These are phyloP conservation scores for Cucurbita ficifolia DNA, from an alignment of 306 rosid genomes.

Conservation along the genomic window DNA sequence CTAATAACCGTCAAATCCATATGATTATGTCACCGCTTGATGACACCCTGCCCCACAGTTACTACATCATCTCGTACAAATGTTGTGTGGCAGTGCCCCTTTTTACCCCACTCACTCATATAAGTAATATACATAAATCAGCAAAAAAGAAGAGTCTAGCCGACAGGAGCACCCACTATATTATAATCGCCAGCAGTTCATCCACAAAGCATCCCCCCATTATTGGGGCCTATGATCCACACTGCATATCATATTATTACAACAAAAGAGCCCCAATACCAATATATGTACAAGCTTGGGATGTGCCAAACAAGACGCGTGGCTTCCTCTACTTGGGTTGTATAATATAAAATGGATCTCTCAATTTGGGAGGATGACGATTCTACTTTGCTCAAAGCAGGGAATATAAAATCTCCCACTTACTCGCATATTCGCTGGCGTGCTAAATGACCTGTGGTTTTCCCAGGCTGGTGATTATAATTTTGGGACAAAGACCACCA, in stretches of 20 bases:
- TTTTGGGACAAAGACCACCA: conserved; percentile 17
- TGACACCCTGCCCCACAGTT: not conserved
- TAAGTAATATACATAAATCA: not conserved
- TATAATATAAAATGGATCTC: not conserved
- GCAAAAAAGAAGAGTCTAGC: not conserved
- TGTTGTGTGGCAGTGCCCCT: not conserved
- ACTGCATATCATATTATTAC: conserved; percentile 6
- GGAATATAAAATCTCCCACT: conserved; percentile 13
- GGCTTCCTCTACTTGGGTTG: conserved; percentile 18
- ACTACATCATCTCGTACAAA: not conserved
- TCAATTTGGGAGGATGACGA: conserved; percentile 5
- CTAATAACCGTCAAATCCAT: not conserved
- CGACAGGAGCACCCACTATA: conserved; percentile 10
- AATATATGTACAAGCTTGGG: not conserved
- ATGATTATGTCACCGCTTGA: conserved; percentile 3
- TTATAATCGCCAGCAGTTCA: not conserved
- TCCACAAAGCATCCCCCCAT: conserved; percentile 3
- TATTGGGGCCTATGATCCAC: not conserved
- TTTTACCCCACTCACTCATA: not conserved
- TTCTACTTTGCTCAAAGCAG: conserved; percentile 18
- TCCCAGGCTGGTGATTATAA: conserved; percentile 9
- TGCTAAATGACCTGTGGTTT: conserved; percentile 10
- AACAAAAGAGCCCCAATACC: not conserved
- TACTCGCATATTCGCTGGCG: conserved; percentile 10
- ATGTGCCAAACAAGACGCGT: conserved; percentile 17